phyloP scores from a whole-genome alignment of 441 rosid genomes.

The Populus tomentosa region DNA sequence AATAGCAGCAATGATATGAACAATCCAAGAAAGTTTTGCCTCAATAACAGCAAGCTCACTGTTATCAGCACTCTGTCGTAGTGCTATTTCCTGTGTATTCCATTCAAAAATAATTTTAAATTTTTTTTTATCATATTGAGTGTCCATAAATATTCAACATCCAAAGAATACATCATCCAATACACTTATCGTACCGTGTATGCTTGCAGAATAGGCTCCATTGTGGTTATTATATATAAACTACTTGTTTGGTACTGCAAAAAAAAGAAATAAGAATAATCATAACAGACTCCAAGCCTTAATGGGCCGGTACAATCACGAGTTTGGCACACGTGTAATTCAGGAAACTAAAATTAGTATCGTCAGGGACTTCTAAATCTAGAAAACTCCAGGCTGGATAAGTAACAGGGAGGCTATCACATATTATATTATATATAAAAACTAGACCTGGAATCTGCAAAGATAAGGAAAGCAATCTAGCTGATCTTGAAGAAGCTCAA shows the following conservation, averaged over 20 bases:
- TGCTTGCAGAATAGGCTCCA: constrained; percentile 95
- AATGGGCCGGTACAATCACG: neutral
- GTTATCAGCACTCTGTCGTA: constrained; percentile 47
- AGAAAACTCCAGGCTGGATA: constrained; percentile 8
- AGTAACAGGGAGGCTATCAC: neutral
- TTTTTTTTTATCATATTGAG: constrained; percentile 3
- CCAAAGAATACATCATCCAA: constrained; percentile 9
- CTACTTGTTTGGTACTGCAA: constrained; percentile 93
- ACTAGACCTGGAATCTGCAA: constrained; percentile 93
- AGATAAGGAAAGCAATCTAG: constrained; percentile 96
- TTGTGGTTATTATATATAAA: constrained; percentile 60
- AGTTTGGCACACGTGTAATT: neutral
- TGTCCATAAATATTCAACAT: neutral
- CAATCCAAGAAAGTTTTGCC: constrained; percentile 96
- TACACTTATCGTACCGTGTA: constrained; percentile 64
- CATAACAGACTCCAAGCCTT: constrained; percentile 1
- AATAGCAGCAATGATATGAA: constrained; percentile 93
- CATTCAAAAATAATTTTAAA: constrained; percentile 10
- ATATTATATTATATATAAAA: neutral
- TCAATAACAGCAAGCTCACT: constrained; percentile 77
- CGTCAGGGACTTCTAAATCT: constrained; percentile 10
- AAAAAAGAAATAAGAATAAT: neutral
- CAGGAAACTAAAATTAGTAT: neutral
- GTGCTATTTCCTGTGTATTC: constrained; percentile 69
- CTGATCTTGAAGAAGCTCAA: constrained; percentile 98